Conservation (phyloP, 2,329 filamentous ascomycete species). For the Apiospora arundinis region DNA sequence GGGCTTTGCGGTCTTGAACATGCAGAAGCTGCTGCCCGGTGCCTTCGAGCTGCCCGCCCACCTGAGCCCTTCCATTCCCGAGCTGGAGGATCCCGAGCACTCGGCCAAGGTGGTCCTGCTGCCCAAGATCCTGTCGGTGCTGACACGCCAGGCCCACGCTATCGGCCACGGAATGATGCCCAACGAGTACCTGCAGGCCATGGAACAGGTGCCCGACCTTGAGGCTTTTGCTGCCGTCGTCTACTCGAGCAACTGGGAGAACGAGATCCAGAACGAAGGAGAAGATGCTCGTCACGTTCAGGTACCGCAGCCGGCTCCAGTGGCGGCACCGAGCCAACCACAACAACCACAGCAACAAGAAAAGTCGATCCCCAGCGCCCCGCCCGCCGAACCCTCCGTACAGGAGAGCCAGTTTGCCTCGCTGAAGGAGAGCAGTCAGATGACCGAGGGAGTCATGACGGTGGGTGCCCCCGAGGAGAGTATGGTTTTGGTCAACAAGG, state of each 20-base stretch:
- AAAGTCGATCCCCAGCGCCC: background rate
- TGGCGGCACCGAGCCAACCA: conserved; percentile 21
- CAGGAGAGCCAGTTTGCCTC: background rate
- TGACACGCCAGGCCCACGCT: conserved; percentile 87
- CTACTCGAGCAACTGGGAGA: conserved; percentile 84
- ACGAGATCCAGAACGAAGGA: conserved; percentile 62
- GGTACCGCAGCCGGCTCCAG: too few relatives aligned
- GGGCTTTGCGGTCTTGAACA: conserved; percentile 83
- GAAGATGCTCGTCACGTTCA: conserved; percentile 24
- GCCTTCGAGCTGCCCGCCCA: conserved; percentile 71
- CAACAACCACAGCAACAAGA: background rate
- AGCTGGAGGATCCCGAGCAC: conserved; percentile 34
- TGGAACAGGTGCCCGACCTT: conserved; percentile 78
- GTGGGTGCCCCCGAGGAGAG: conserved; percentile 51
- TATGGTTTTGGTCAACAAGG: conserved; percentile 56
- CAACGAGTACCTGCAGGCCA: conserved; percentile 74
- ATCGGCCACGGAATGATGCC: conserved; percentile 80
- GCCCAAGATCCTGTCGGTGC: conserved; percentile 86
- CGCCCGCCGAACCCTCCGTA: background rate
- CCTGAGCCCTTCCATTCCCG: conserved; percentile 29
- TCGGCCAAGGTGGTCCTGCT: conserved; percentile 70
- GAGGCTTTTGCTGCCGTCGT: conserved; percentile 87
- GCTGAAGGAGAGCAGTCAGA: background rate
- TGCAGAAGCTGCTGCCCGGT: conserved; percentile 79
- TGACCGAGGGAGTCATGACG: conserved; percentile 22